Evolutionary conservation across 805 yeast species (phyloP).

Genomic region (Starmerella potacharoeniae): DNA sequence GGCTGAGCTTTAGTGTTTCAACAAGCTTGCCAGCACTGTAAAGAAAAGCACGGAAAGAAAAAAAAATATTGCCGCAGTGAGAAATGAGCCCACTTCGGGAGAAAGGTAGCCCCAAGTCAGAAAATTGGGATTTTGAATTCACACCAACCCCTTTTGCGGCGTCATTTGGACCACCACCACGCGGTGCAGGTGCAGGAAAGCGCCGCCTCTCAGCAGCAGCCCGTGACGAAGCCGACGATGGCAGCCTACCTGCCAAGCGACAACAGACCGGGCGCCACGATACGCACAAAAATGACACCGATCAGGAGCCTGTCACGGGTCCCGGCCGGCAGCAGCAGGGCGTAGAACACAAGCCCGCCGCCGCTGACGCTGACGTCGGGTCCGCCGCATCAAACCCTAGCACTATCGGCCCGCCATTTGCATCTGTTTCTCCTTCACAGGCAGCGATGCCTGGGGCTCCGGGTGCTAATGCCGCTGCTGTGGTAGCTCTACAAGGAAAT

Average conservation of each 20-base stretch:
- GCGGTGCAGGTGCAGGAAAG: conserved; percentile 1
- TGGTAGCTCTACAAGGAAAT: background rate
- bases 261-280: background rate
- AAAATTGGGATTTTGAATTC: conserved; percentile 16
- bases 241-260: background rate
- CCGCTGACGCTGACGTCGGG: background rate
- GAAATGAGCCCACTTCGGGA: background rate
- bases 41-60: background rate
- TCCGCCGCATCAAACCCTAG: background rate
- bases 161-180: conserved; percentile 22
- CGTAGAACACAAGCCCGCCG: background rate
- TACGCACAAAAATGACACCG: background rate
- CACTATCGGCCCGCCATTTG: background rate
- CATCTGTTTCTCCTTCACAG: background rate
- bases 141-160: conserved; percentile 21
- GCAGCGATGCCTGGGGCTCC: background rate
- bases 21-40: background rate
- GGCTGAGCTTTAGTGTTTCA: background rate
- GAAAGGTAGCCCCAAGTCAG: background rate
- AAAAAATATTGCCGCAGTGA: background rate
- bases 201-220: background rate
- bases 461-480: background rate
- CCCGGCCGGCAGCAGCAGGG: background rate
- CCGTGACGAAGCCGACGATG: background rate
- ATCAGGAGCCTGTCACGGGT: background rate